Evolutionary conservation across 768 basidiomycete genomes (phyloP).

Genomic region (Boletus tomentosulus): DNA sequence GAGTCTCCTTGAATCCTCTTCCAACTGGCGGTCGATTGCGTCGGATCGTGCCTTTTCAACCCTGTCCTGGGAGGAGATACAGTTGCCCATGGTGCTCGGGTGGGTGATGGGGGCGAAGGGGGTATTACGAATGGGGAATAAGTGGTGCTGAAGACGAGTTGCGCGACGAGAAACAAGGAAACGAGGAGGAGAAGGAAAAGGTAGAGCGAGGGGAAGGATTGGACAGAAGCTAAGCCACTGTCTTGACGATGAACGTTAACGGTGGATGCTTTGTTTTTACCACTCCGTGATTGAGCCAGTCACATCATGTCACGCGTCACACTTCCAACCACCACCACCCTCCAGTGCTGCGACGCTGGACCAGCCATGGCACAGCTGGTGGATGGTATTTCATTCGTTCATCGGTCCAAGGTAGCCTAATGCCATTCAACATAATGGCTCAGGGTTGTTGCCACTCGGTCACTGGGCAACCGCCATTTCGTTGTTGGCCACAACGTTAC

Average conservation of each 20-base stretch:
- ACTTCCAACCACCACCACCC: not conserved
- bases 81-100: conserved; percentile 57
- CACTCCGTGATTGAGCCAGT: conserved; percentile 10
- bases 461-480: too few species aligned
- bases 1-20: conserved; percentile 79
- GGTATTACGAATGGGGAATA: not conserved
- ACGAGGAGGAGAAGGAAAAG: too few species aligned
- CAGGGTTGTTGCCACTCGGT: too few species aligned
- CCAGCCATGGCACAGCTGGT: too few species aligned
- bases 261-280: conserved; percentile 25
- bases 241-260: not conserved
- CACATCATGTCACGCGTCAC: conserved; percentile 20
- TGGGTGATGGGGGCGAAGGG: not conserved
- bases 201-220: too few species aligned
- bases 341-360: not conserved
- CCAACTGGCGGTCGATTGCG: conserved; percentile 77
- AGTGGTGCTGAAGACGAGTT: not conserved
- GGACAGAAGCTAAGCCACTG: too few species aligned
- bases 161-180: not conserved
- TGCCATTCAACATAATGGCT: too few species aligned
- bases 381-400: too few species aligned
- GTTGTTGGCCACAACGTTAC: not conserved
- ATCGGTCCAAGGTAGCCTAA: too few species aligned
- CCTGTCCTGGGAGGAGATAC: conserved; percentile 53
- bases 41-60: conserved; percentile 61